Evolutionary conservation across 768 basidiomycete species (phyloP), one percentile per base, ranked within the genome.

Genomic region (Guyanaporus albipodus): DNA sequence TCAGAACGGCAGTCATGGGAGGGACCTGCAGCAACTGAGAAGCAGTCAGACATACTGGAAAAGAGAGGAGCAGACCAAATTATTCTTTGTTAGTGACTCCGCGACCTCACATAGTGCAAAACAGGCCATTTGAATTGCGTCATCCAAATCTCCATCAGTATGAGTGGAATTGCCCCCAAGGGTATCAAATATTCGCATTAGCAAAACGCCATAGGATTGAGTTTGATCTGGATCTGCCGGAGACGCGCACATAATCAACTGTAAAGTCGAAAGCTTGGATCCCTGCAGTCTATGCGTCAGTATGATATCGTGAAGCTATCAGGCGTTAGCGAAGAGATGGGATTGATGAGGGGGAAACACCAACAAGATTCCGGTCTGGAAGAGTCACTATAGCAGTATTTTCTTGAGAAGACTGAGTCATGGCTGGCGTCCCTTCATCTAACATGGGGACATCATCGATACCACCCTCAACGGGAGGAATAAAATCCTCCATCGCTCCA

Each of bases 271-370:
- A 18, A 70, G 62, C 4, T 59, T 58, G 6, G 63, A 68, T 15
- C 62, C 59, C 1, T 69, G 66, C 24, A 68, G 60, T 3, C 69
- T 67, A 61, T 88, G 86, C 0, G 76, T 78, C 43, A 87, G 57
- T n/a, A 87, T 61, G 23, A 83, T 70, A 33, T 76, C 72, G 52
- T 76, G 78, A 38, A 87, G 64, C 86, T 88, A 34, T 29, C 11
- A 19, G 10, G 43, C 15, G 15, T 56, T 29, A 55, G 41, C 38
- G 38, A 26, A 23, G 23, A 31, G 27, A 31, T 29, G 49, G 31
- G 21, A 15, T 19, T 31, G 42, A 40, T 43, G n/a, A 19, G 23
- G 14, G 9, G 9, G 32, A 17, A 28, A 53, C 8, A 61, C 66
- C 18, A 59, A 87, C 85, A 71, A 70, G 68, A 48, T 70, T 75